Percentiles rank a stretch among this genome's conserved stretches.
Conservation (phyloP, 805 yeast species). For the Yamadazyma phyllophila region DNA sequence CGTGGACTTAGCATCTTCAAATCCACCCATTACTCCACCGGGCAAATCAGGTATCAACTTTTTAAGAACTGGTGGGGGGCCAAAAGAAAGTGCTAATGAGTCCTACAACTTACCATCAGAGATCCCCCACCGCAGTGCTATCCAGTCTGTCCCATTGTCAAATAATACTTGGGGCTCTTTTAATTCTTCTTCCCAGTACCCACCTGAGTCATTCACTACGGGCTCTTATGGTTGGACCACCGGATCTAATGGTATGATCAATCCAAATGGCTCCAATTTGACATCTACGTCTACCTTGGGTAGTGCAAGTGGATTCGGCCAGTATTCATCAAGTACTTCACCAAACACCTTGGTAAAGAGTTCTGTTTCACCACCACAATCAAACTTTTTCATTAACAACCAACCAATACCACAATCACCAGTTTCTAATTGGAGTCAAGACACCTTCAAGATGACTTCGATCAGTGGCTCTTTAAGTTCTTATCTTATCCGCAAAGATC, state of each 20-base stretch:
- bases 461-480: conserved; percentile 14
- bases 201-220: not conserved
- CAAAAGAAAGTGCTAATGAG: not conserved
- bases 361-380: conserved; percentile 9
- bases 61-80: not conserved
- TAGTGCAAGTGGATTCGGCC: not conserved
- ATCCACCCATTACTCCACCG: conserved; percentile 4
- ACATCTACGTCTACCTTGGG: not conserved
- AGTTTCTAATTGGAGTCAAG: not conserved
- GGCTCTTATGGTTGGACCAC: conserved; percentile 1
- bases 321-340: conserved; percentile 15
- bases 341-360: conserved; percentile 6
- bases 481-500: conserved; percentile 11
- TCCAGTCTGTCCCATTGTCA: not conserved
- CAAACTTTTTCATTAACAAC: conserved; percentile 11
- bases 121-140: not conserved
- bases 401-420: conserved; percentile 10
- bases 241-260: conserved; percentile 6
- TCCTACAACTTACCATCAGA: not conserved
- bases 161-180: not conserved
- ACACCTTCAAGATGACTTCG: conserved; percentile 9
- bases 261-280: conserved; percentile 5
- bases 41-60: conserved; percentile 2
- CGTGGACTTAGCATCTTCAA: not conserved
- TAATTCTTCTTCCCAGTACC: conserved; percentile 1